These are phyloP conservation scores for Thermothelomyces thermophilus DNA, from an alignment of 2,329 filamentous ascomycete genomes.

Conservation along the genomic window DNA sequence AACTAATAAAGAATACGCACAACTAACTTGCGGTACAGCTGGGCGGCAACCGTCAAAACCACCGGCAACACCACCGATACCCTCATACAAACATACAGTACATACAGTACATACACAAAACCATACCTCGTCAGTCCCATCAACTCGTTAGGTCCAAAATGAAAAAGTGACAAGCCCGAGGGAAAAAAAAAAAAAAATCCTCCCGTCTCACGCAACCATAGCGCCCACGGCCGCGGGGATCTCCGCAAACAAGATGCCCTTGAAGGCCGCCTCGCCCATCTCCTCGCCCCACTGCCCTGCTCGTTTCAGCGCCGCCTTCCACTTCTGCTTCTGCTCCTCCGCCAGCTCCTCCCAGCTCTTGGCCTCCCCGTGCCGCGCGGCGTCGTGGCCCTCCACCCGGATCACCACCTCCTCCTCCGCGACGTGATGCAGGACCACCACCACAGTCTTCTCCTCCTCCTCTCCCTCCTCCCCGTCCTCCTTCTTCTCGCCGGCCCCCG, in stretches of 20 bases:
- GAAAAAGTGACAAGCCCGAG: background rate
- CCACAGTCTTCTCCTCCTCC: background rate
- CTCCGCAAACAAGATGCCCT: conserved; percentile 71
- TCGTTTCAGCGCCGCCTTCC: conserved; percentile 62
- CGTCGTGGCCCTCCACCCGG: conserved; percentile 41
- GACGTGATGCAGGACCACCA: conserved; percentile 23
- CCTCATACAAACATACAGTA: background rate
- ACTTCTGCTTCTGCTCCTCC: conserved; percentile 54
- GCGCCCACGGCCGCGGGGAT: conserved; percentile 56
- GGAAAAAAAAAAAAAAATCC: background rate
- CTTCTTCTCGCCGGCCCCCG: background rate
- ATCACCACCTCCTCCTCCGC: conserved; percentile 32
- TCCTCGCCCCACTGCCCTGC: conserved; percentile 74
- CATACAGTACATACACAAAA: conserved; percentile 26
- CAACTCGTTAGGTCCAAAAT: too few species aligned
- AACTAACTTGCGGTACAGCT: too few species aligned
- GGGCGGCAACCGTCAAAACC: too few species aligned
- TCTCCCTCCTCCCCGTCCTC: background rate
- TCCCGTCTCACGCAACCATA: conserved; percentile 31
- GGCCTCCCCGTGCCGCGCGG: conserved; percentile 44
- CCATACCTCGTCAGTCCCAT: conserved; percentile 28
- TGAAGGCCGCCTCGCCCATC: conserved; percentile 70
- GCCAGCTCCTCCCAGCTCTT: conserved; percentile 66
- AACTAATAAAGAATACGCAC: too few species aligned
- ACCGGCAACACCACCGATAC: too few species aligned